phyloP scores from a whole-genome alignment of 108 stramenopile genomes.

The Pseudonitzschia multistriata region DNA sequence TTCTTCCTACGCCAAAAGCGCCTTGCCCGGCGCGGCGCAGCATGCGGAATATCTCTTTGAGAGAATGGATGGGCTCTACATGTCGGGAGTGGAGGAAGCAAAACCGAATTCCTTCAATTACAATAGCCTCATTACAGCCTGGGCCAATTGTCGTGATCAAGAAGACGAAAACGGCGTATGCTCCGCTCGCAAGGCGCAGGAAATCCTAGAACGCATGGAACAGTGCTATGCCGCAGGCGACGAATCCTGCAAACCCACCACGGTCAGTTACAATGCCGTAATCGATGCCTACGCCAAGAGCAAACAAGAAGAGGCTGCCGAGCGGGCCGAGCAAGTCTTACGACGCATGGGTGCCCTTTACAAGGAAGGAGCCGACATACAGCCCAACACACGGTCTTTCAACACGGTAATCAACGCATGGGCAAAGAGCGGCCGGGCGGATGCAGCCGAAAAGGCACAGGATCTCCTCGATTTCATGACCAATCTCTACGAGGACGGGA shows the following conservation, averaged over 20 bases:
- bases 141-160: slow-evolving; percentile 43
- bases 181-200: slow-evolving; percentile 57
- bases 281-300: slow-evolving; percentile 69
- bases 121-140: slow-evolving; percentile 61
- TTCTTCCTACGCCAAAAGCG: slow-evolving; percentile 51
- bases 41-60: slow-evolving; percentile 48
- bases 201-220: slow-evolving; percentile 69
- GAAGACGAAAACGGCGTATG: slow-evolving; percentile 32
- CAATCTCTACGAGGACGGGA: slow-evolving; percentile 38
- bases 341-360: slow-evolving; percentile 61
- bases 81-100: slow-evolving; percentile 37
- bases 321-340: slow-evolving; percentile 61
- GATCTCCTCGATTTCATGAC: slow-evolving; percentile 58
- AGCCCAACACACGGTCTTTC: slow-evolving; percentile 59
- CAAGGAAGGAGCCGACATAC: slow-evolving; percentile 46
- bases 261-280: slow-evolving; percentile 56
- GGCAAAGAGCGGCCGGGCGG: slow-evolving; percentile 51
- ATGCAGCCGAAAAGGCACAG: slow-evolving; percentile 52
- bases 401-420: slow-evolving; percentile 60
- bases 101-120: slow-evolving; percentile 61
- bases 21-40: slow-evolving; percentile 54
- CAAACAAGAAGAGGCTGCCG: slow-evolving; percentile 45
- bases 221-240: slow-evolving; percentile 41
- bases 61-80: slow-evolving; percentile 34
- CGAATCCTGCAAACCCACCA: slow-evolving; percentile 56